Base-by-base conservation (phyloP, 768 basidiomycete species). In the Rhodotorula kratochvilovae region DNA sequence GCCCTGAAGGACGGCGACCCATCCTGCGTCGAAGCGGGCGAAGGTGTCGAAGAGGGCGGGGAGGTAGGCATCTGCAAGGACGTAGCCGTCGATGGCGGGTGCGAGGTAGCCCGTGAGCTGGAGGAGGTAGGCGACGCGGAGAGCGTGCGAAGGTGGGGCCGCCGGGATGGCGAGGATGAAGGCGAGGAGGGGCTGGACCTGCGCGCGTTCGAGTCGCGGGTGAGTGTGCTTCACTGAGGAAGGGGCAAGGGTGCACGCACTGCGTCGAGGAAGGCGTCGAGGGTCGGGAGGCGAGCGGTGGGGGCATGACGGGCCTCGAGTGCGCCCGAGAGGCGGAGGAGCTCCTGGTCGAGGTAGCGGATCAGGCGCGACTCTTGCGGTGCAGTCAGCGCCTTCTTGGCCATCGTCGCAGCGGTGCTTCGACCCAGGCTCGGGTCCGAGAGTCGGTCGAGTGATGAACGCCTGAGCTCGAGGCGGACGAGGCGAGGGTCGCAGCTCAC, bases 121-220 rank as follows among this genome's bases (percentile, higher is more conserved):
- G 23, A 75, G 66, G 36, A 54, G 23, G 62, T 69, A 75, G 5
- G 56, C 53, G 46, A 61, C 39, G 29, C 74, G 67, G 31, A 75
- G 42, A 0, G 36, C 19, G 60, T 61, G 39, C 3, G 74, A 71
- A 4, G 74, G 67, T 43, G 53, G 45, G 61, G 51, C 63, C 56
- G 67, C 56, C 7, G 72, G 72, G 42, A 72, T 70, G 0, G 64
- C 17, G 45, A 72, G 68, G 61, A 75, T 61, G 60, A 75, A 51
- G 33, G 61, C 48, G n/a, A 60, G 58, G n/a, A 72, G 63, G 5
- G 58, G 39, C 27, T 35, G n/a, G 63, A 71, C 13, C 48, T 71
- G 62, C 27, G 45, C 1, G 12, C 16, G 13, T 4, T 10, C 42
- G 16, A 15, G n/a, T n/a, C n/a, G 55, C 3, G 36, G 23, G 55